Base-by-base conservation (phyloP, 495 filamentous ascomycete species). In the Penicillium malachiteum region DNA sequence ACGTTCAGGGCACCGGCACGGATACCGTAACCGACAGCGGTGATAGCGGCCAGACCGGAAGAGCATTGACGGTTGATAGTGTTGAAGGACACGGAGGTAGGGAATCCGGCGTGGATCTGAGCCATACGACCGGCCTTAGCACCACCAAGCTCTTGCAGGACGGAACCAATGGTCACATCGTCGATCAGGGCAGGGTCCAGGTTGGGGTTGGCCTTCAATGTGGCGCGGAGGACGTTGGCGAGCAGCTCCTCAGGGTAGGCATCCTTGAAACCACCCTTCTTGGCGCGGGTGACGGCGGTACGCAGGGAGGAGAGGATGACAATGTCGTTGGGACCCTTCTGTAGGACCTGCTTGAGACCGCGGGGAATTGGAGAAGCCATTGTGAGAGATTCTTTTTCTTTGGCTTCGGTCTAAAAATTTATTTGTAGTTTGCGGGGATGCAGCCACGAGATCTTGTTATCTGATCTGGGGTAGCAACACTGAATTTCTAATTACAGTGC, bases 91-190 rank as follows among this genome's bases (percentile, higher is more conserved):
- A 90, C 91, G 5, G 78, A 78, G 56, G 79, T 71, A n/a, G 90
- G 84, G 68, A 88, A 89, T 34, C 90, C 90, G 54, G 84, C 83
- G 71, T 92, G 87, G 68, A 90, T 87, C 61, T 91, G 81, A 40
- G 90, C 90, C 91, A 95, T 96, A 58, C 92, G 88, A 34, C 89
- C 90, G 11, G 91, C 91, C 77, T 97, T 97, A 51, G 84, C 85
- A 53, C 92, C 92, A 50, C 92, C 92, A 21, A 97, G 89, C 68
- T 96, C 90, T 50, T 89, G 88, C 38, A 97, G 82, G 13, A 96
- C 92, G 48, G 90, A 91, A 55, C 92, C 92, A 59, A 96, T 86
- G 52, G 83, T 82, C 12, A 96, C 85, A 60, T 96, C 92, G 62
- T 93, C 78, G 57, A 97, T 86, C 14, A 75, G 59, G 7, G 81